Evolutionary conservation across 768 basidiomycete species (phyloP).

Genomic region (Mycena sanguinolenta): DNA sequence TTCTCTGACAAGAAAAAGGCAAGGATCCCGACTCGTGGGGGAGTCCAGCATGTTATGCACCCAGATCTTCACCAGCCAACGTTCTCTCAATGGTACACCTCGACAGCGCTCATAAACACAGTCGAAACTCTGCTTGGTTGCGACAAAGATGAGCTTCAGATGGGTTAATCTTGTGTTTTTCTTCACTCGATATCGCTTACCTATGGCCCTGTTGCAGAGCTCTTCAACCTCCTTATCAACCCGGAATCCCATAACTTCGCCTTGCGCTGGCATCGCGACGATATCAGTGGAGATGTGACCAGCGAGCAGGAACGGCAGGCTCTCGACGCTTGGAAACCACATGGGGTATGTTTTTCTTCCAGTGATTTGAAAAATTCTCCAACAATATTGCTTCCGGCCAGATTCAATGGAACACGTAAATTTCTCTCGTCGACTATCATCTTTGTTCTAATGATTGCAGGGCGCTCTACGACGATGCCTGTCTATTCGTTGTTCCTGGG

Average conservation of each 20-base stretch:
- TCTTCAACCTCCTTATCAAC: slow-evolving; percentile 84
- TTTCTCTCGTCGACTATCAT: slow-evolving; percentile 12
- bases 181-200: not conserved
- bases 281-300: slow-evolving; percentile 70
- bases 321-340: slow-evolving; percentile 67
- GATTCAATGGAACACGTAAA: slow-evolving; percentile 89
- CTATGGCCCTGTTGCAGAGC: slow-evolving; percentile 56
- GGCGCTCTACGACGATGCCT: slow-evolving; percentile 76
- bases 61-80: slow-evolving; percentile 71
- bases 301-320: slow-evolving; percentile 71
- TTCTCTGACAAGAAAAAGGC: no score
- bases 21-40: slow-evolving; percentile 80
- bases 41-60: slow-evolving; percentile 85
- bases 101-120: slow-evolving; percentile 57
- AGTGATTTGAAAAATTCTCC: not conserved
- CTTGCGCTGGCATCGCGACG: slow-evolving; percentile 85
- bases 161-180: slow-evolving; percentile 66
- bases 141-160: slow-evolving; percentile 70
- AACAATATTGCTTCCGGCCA: slow-evolving; percentile 44
- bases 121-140: slow-evolving; percentile 68
- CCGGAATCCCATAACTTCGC: slow-evolving; percentile 75
- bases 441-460: slow-evolving; percentile 47
- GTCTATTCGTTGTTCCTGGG: slow-evolving; percentile 78
- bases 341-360: slow-evolving; percentile 68
- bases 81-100: slow-evolving; percentile 80